Conservation (phyloP, 768 basidiomycete species). For the Strobilomyces echinocephalus region DNA sequence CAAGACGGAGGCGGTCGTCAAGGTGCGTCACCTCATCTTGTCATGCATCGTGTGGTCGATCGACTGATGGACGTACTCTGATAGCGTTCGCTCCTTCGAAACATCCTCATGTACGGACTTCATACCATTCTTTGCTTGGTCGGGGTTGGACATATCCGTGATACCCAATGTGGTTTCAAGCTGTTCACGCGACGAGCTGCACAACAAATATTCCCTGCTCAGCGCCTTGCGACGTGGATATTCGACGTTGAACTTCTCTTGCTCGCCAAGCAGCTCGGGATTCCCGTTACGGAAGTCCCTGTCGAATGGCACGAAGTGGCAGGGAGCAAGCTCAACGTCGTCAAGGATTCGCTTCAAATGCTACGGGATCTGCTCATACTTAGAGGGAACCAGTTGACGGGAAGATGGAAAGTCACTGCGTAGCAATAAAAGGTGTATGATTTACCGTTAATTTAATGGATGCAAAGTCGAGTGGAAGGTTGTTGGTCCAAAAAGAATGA, state of each 20-base stretch:
- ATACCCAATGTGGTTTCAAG: slow-evolving; percentile 98
- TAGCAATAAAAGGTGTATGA: slow-evolving; percentile 21
- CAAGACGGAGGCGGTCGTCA: slow-evolving; percentile 87
- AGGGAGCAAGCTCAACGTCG: slow-evolving; percentile 86
- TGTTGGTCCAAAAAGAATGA: slow-evolving; percentile 13
- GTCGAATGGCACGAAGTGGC: slow-evolving; percentile 92
- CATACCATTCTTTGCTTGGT: slow-evolving; percentile 86
- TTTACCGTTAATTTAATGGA: slow-evolving; percentile 26
- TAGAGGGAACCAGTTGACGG: slow-evolving; percentile 72
- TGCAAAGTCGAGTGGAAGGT: slow-evolving; percentile 6
- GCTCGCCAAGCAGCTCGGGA: slow-evolving; percentile 69
- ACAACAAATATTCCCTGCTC: slow-evolving; percentile 74
- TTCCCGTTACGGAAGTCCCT: slow-evolving; percentile 82
- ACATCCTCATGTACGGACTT: slow-evolving; percentile 90
- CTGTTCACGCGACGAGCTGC: slow-evolving; percentile 84
- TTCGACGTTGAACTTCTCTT: slow-evolving; percentile 94
- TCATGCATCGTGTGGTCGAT: background rate
- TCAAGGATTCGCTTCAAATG: slow-evolving; percentile 86
- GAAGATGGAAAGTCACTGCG: slow-evolving; percentile 59
- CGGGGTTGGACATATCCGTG: slow-evolving; percentile 85
- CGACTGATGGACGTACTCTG: background rate
- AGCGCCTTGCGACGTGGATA: slow-evolving; percentile 91
- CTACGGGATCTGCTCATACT: slow-evolving; percentile 80
- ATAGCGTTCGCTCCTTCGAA: slow-evolving; percentile 84
- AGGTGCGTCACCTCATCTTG: slow-evolving; percentile 42